Conservation (phyloP, 139 green algal genomes). For the Tetratostichococcus sp. region DNA sequence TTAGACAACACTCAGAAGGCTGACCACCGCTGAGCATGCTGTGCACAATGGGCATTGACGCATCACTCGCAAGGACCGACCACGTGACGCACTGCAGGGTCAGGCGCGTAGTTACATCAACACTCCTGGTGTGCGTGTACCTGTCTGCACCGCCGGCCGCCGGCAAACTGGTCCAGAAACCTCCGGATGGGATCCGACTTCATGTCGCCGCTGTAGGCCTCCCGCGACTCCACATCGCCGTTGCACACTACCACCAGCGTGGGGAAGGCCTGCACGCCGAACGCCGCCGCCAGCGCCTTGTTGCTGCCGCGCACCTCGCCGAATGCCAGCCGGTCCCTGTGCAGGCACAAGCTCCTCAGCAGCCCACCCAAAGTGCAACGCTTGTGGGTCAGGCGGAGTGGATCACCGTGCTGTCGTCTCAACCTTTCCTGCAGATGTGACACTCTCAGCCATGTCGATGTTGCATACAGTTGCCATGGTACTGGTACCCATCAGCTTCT, state of each 20-base stretch:
- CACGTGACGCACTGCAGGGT: no score
- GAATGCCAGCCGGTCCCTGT: slow-evolving; percentile 50
- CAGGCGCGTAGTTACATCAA: no score
- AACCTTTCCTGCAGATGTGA: no score
- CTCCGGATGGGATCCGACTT: slow-evolving; percentile 55
- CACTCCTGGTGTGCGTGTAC: no score
- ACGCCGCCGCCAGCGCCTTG: slow-evolving; percentile 12
- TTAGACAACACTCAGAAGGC: no score
- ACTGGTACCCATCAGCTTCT: no score
- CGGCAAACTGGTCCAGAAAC: slow-evolving; percentile 57
- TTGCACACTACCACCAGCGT: slow-evolving; percentile 68
- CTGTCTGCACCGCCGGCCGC: slow-evolving; percentile 52
- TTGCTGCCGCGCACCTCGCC: slow-evolving; percentile 32
- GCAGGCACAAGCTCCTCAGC: slow-evolving; percentile 5
- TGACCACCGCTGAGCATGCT: no score
- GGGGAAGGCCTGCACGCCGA: slow-evolving; percentile 27
- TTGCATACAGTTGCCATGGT: no score
- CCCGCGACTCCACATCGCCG: slow-evolving; percentile 46
- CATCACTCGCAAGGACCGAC: no score
- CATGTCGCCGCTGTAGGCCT: slow-evolving; percentile 46
- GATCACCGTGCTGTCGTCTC: no score
- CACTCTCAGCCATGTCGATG: neutral
- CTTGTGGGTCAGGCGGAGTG: slow-evolving; percentile 9
- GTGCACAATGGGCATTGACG: no score
- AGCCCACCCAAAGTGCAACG: slow-evolving; percentile 54